Evolutionary conservation across 2,329 filamentous ascomycete genomes (phyloP).

Genomic region (Diplodia intermedia): DNA sequence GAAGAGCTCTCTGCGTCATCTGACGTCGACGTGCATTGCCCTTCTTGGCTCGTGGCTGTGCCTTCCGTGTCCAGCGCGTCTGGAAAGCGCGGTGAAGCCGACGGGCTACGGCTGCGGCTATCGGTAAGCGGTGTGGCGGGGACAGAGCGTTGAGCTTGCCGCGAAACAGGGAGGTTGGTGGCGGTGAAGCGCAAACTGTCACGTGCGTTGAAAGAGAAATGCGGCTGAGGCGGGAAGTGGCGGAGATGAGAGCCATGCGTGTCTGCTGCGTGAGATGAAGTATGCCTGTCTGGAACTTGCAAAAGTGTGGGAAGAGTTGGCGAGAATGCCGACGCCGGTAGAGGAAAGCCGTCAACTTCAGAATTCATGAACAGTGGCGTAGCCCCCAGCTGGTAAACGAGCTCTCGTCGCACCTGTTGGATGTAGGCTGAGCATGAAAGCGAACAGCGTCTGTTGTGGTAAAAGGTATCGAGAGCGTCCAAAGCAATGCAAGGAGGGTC

Average conservation of each 20-base stretch:
- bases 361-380: background rate
- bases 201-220: conserved; percentile 22
- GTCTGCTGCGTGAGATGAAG: conserved; percentile 34
- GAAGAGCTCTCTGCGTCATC: conserved; percentile 29
- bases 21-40: conserved; percentile 27
- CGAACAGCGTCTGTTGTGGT: background rate
- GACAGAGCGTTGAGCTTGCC: conserved; percentile 17
- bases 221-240: conserved; percentile 28
- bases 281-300: background rate
- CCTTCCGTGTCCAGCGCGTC: conserved; percentile 11
- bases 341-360: background rate
- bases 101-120: conserved; percentile 9
- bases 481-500: conserved; percentile 24
- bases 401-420: conserved; percentile 28
- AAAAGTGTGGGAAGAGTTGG: background rate
- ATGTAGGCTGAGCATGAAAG: conserved; percentile 25
- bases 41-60: conserved; percentile 15
- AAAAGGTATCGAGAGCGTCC: conserved; percentile 26
- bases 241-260: background rate
- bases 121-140: conserved; percentile 28
- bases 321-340: background rate
- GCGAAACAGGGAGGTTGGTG: conserved; percentile 9
- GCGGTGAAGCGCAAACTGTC: conserved; percentile 31
- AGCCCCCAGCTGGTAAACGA: conserved; percentile 20
- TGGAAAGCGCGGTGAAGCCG: conserved; percentile 8